Base-by-base conservation (phyloP, 2,329 filamentous ascomycete species). In the Sclerotinia nivalis region DNA sequence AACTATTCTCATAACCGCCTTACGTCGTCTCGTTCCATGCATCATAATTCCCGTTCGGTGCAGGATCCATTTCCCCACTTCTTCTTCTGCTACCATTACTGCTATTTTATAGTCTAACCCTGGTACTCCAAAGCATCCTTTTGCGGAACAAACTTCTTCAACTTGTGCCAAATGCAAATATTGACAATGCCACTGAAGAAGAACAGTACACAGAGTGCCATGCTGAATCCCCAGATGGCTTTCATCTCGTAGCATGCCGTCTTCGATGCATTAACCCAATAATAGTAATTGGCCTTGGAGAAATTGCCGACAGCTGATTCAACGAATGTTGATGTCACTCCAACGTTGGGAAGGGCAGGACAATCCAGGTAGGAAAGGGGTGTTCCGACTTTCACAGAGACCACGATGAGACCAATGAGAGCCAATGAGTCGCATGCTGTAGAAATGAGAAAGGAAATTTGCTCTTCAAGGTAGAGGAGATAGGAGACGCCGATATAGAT, bases 201-300 rank as follows among this genome's bases (percentile, higher is more conserved):
- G 76, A 92, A 92, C 49, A 93, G 81, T 56, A 91, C 86, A 79
- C 89, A 93, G 64, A 96, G 85, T 6, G 89, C 89, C 80, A 97
- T 94, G 79, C 88, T 87, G 71, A 97, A 81, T 0, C 93, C 93
- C 94, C 93, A 97, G 74, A 96, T 87, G 22, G 91, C 88, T 85
- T 97, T 96, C 79, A 93, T 89, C 83, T 96, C 89, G 77, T 89
- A 88, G 82, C 94, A 97, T 69, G 91, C 91, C 25, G 86, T 80
- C 79, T 84, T 84, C 74, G 84, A 84, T 5, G 83, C 82, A 68
- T 83, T 83, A 31, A 84, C 83, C 80, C 86, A 86, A 58, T 82
- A 78, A 66, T 83, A 79, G 76, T 83, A 84, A 72, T 80, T 81
- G 47, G 80, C 75, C 70, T 81, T 80, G 69, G 80, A 77, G 73